Base-by-base conservation (phyloP, 805 yeast species). In the Ogataea henricii region DNA sequence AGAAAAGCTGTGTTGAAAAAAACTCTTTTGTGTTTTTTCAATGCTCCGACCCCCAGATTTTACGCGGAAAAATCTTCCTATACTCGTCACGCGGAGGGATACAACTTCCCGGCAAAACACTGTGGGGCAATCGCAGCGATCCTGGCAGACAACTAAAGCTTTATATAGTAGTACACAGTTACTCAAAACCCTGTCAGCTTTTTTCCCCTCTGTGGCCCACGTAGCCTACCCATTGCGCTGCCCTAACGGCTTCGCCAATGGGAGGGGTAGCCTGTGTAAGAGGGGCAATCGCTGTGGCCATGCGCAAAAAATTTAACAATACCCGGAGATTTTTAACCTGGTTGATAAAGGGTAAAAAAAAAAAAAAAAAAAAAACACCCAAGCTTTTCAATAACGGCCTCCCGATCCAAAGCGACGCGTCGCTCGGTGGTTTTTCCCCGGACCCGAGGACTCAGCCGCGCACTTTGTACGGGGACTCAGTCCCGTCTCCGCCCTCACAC, bases 31-130 rank as follows among this genome's bases (percentile, higher is more conserved):
- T 14, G 5, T 27, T 32, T 20, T 34, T 36, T 20, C 26, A 36
- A 22, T 36, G 29, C 21, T 30, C 40, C 29, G 16, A 17, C 40
- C 40, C 40, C 40, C 37, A 34, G 37, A 36, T n/a, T 22, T 34
- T 36, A 36, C 42, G 33, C 42, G 42, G 42, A 39, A 39, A 39
- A 39, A n/a, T 39, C 42, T 39, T 39, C 42, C 14, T 26, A 39
- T 23, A 16, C 13, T 39, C 33, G 42, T 39, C 42, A 39, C 42
- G 42, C 42, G 32, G 33, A 34, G 37, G 37, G 37, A 18, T 34
- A 17, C 37, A 34, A 34, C 7, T 34, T n/a, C 37, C 37, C 37
- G 37, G 37, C 23, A 34, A n/a, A 34, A 34, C 17, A 18, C 13
- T 34, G 37, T 34, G 37, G 37, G 37, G 37, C 34, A 30, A 3